Percentiles rank a stretch among this genome's conserved stretches.
These are phyloP conservation scores for Cyberlindnera euphorbiiphila DNA, from an alignment of 805 yeast genomes.

Conservation along the genomic window DNA sequence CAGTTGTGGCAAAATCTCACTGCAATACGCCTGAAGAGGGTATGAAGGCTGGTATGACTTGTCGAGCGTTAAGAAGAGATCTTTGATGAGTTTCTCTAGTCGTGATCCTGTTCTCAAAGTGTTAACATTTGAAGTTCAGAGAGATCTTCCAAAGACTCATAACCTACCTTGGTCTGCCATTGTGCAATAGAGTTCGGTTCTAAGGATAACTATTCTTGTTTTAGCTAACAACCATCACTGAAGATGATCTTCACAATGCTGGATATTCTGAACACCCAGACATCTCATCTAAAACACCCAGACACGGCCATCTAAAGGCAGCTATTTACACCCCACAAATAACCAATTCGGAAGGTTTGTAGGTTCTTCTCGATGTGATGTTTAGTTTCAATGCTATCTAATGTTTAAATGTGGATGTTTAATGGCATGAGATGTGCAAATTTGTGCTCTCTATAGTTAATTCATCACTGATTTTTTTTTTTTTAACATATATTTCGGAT, in stretches of 20 bases:
- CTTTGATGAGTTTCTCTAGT: conserved; percentile 24
- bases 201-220: background rate
- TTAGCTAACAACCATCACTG: background rate
- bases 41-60: conserved; percentile 15
- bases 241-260: background rate
- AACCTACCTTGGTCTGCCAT: conserved; percentile 16
- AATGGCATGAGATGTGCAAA: too few species aligned
- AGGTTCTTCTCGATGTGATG: too few species aligned
- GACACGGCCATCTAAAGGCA: too few species aligned
- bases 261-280: conserved; percentile 2
- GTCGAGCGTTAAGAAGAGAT: conserved; percentile 25
- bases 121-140: background rate
- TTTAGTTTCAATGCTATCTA: too few species aligned
- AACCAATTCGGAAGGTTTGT: too few species aligned
- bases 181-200: background rate
- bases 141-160: background rate
- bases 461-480: too few species aligned
- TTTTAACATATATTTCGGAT: too few species aligned
- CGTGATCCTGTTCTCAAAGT: conserved; percentile 9
- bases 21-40: conserved; percentile 21
- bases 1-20: conserved; percentile 40
- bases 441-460: too few species aligned
- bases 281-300: conserved; percentile 1
- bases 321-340: too few species aligned
- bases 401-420: too few species aligned